Evolutionary conservation across 1,284 basidiomycete genomes (phyloP), one percentile per base, ranked within the genome.

Genomic region (Cryptococcus amylolentus): DNA sequence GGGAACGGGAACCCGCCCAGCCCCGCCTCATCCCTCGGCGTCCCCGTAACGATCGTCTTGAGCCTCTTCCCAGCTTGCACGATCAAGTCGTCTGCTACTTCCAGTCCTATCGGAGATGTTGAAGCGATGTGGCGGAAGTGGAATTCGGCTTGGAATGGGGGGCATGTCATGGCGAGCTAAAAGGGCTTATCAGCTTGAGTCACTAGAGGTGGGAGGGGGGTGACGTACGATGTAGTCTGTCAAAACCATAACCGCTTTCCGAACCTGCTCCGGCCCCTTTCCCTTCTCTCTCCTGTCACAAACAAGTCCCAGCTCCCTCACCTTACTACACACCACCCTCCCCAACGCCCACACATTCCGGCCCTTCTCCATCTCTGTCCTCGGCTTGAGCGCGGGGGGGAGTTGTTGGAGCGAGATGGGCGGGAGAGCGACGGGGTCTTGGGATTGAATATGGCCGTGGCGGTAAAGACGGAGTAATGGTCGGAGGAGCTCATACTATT

Each of bases 361-460:
- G 1, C 72, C 51, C 56, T 74, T 76, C 44, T 73, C 58, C 28
- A 61, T 44, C 44, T 76, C 73, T 3, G 68, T 71, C 16, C 63
- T 59, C 2, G 70, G 69, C 16, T 54, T 55, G 2, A 76, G 61
- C 3, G 56, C 51, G 0, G 39, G 14, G 0, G 73, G 73, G 0
- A 76, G 63, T 35, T 72, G 63, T 2, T 64, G 53, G 1, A 66
- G 51, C 1, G 64, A 38, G 13, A 76, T 66, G 0, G 73, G 70
- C 1, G 73, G 73, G 2, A 76, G 62, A 0, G 62, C 61, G 12
- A 70, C 68, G 3, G 72, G 72, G 51, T 76, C 73, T 10, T 63
- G 63, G 2, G 61, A 47, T 58, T 76, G 73, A 12, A 76, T 74
- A 38, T 74, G 72, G 1, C 71, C 73, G 28, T 74, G 67, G 2